Evolutionary conservation across 371 early-diverging fungal genomes (phyloP).

Genomic region (Mortierella sp.): DNA sequence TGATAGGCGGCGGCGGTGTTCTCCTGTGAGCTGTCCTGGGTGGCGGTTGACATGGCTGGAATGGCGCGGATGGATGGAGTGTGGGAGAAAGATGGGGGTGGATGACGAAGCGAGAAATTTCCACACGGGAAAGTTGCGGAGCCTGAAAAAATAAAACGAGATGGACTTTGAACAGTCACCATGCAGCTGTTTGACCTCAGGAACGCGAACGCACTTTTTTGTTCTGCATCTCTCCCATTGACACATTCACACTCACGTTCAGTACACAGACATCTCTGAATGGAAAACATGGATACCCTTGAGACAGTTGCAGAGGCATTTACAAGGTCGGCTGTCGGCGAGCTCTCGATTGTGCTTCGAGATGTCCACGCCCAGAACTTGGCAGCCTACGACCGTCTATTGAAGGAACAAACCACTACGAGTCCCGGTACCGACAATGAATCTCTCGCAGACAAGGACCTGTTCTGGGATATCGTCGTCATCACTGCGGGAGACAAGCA

Average conservation of each 20-base stretch:
- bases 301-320: background rate
- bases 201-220: background rate
- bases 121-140: background rate
- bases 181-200: background rate
- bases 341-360: constrained; percentile 31
- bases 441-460: background rate
- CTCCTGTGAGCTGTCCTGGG: constrained; percentile 11
- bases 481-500: constrained; percentile 51
- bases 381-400: constrained; percentile 16
- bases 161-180: constrained; percentile 6
- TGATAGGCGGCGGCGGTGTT: constrained; percentile 9
- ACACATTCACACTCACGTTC: background rate
- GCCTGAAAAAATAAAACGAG: background rate
- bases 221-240: background rate
- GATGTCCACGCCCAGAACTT: constrained; percentile 31
- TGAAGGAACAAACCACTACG: background rate
- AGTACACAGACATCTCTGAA: background rate
- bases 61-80: constrained; percentile 7
- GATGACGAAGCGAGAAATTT: background rate
- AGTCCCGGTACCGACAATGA: background rate
- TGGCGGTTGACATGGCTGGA: constrained; percentile 11
- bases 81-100: background rate
- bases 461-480: constrained; percentile 58
- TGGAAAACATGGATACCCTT: background rate
- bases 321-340: background rate